A percentile compares a stretch with the other conserved stretches of the same genome.
Evolutionary conservation across 768 basidiomycete genomes (phyloP).

Genomic region (Clavaria fumosa): DNA sequence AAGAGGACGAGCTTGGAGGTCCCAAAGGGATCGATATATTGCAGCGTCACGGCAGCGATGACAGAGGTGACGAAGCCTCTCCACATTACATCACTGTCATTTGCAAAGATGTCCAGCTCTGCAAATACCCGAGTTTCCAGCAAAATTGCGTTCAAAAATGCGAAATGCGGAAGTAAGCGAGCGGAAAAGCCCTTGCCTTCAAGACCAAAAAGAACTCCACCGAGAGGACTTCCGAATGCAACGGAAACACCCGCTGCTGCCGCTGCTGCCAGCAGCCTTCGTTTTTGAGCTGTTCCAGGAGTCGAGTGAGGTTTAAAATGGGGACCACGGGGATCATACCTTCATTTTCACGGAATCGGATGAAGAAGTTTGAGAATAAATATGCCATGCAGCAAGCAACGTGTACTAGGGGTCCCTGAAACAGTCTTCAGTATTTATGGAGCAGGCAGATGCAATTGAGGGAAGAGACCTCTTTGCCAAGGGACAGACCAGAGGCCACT

Average conservation of each 20-base stretch:
- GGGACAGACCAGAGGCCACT: slow-evolving; percentile 71
- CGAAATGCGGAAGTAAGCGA: too few relatives aligned
- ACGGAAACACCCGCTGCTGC: slow-evolving; percentile 81
- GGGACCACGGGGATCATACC: slow-evolving; percentile 25
- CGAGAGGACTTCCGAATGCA: slow-evolving; percentile 77
- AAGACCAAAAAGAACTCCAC: slow-evolving; percentile 73
- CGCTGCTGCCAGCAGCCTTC: slow-evolving; percentile 68
- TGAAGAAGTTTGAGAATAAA: slow-evolving; percentile 48
- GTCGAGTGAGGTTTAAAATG: not conserved
- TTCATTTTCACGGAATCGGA: slow-evolving; percentile 65
- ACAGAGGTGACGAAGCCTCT: slow-evolving; percentile 82
- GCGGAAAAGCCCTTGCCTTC: slow-evolving; percentile 30
- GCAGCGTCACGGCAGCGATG: slow-evolving; percentile 71
- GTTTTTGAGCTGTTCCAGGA: slow-evolving; percentile 43
- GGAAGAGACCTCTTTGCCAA: slow-evolving; percentile 60
- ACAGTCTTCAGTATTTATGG: not conserved
- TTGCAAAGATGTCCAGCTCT: slow-evolving; percentile 56
- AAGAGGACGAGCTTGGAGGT: slow-evolving; percentile 75
- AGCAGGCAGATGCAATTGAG: not conserved
- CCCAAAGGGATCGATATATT: slow-evolving; percentile 76
- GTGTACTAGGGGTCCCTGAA: slow-evolving; percentile 69
- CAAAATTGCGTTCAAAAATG: too few relatives aligned
- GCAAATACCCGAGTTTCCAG: not conserved
- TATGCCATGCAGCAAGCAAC: slow-evolving; percentile 74
- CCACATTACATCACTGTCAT: slow-evolving; percentile 69